A percentile compares a stretch with the other conserved stretches of the same genome.
These are phyloP conservation scores for Hippophae rhamnoides DNA, from an alignment of 306 rosid species.

Conservation along the genomic window DNA sequence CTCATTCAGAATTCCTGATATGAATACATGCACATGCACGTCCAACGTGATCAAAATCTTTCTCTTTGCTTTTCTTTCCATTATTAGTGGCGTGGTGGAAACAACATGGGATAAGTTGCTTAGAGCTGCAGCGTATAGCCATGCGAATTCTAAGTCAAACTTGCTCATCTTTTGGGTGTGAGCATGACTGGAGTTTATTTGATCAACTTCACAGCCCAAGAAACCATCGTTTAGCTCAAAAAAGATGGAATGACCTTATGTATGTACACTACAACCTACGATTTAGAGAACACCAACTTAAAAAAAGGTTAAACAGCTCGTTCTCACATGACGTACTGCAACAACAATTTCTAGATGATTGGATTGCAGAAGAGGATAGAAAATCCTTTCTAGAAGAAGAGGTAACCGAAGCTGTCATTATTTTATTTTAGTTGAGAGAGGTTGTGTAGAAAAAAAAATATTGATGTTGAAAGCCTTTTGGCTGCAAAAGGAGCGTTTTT, in stretches of 20 bases:
- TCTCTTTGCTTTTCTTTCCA: conserved; percentile 5
- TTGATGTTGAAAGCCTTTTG: neutral
- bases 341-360: conserved; percentile 54
- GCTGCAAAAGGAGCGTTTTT: neutral
- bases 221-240: conserved; percentile 54
- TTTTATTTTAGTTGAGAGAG: neutral
- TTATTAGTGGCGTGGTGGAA: conserved; percentile 96
- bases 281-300: conserved; percentile 68
- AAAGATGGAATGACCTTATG: conserved; percentile 59
- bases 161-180: conserved; percentile 67
- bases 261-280: conserved; percentile 84
- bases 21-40: conserved; percentile 8
- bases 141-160: conserved; percentile 90
- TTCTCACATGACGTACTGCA: conserved; percentile 42
- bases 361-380: conserved; percentile 55
- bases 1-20: conserved; percentile 6
- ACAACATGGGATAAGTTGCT: conserved; percentile 95
- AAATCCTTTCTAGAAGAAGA: conserved; percentile 43
- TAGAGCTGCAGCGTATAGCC: conserved; percentile 82
- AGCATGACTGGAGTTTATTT: conserved; percentile 68
- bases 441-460: neutral
- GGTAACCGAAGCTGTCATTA: conserved; percentile 31
- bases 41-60: conserved; percentile 15
- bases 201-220: conserved; percentile 55
- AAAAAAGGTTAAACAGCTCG: conserved; percentile 48